Conservation (phyloP, 257 asterid species). For the Rhazya stricta region DNA sequence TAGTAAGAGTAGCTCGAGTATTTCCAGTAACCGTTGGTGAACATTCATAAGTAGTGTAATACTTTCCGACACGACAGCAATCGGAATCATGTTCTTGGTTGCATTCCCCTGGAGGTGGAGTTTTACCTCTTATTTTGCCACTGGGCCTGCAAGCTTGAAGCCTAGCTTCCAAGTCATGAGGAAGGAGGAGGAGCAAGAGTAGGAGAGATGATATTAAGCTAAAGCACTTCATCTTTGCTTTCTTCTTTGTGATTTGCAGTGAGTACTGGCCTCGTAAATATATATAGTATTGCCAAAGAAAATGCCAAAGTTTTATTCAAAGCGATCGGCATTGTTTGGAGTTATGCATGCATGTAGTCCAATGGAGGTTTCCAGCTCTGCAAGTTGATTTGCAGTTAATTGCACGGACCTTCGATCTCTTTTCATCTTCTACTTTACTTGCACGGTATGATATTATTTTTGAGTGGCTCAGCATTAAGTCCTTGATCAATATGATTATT, state of each 20-base stretch:
- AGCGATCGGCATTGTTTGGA: background rate
- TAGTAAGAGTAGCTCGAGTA: constrained; percentile 37
- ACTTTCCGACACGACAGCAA: constrained; percentile 33
- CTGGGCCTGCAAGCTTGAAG: constrained; percentile 32
- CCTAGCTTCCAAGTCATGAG: constrained; percentile 1
- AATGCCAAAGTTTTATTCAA: background rate
- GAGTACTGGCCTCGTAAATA: no score
- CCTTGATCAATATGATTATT: no score
- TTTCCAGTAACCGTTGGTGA: constrained; percentile 23
- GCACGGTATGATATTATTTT: no score
- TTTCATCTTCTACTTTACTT: no score
- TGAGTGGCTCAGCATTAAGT: no score
- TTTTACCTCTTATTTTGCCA: constrained; percentile 36
- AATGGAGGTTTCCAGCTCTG: background rate
- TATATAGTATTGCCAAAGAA: background rate
- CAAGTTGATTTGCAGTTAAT: no score
- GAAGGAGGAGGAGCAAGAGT: background rate
- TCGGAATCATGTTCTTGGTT: constrained; percentile 38
- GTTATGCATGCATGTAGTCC: background rate
- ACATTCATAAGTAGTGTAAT: constrained; percentile 32
- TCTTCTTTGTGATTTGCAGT: background rate
- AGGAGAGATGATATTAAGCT: background rate
- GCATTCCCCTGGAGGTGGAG: constrained; percentile 42
- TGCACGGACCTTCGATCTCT: no score
- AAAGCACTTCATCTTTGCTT: background rate